These are phyloP conservation scores for Oryza glumipatula DNA, from an alignment of 176 grass and related monocot species.

Conservation along the genomic window DNA sequence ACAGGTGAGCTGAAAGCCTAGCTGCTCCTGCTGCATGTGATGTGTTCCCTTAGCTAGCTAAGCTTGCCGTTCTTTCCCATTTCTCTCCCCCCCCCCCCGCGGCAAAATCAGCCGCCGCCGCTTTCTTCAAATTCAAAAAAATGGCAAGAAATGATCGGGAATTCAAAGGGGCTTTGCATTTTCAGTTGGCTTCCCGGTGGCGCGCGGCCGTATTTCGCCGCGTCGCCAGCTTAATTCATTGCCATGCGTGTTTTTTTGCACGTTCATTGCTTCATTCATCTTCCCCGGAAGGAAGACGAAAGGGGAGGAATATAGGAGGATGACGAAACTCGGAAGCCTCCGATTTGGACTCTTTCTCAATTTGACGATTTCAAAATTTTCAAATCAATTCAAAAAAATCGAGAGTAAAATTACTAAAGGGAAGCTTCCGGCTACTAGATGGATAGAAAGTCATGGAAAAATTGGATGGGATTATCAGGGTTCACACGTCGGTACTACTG, in stretches of 20 bases:
- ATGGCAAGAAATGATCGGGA: neutral
- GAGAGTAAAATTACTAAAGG: neutral
- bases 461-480: conserved; percentile 20
- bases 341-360: neutral
- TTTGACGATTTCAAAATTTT: neutral
- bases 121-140: conserved; percentile 15
- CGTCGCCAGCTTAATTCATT: conserved; percentile 1
- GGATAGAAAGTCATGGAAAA: neutral
- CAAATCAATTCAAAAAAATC: neutral
- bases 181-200: neutral
- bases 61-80: neutral
- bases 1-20: conserved; percentile 39
- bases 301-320: neutral
- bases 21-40: conserved; percentile 6
- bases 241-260: neutral
- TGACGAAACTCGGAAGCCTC: neutral
- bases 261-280: neutral
- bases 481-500: conserved; percentile 32
- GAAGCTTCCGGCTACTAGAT: conserved; percentile 39
- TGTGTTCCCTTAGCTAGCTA: neutral
- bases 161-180: conserved; percentile 15
- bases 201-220: neutral
- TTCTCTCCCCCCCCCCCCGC: neutral
- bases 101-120: neutral
- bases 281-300: neutral